Percentiles rank a stretch among this genome's conserved stretches.
Conservation (phyloP, 768 basidiomycete species). For the Tremella yokohamensis region DNA sequence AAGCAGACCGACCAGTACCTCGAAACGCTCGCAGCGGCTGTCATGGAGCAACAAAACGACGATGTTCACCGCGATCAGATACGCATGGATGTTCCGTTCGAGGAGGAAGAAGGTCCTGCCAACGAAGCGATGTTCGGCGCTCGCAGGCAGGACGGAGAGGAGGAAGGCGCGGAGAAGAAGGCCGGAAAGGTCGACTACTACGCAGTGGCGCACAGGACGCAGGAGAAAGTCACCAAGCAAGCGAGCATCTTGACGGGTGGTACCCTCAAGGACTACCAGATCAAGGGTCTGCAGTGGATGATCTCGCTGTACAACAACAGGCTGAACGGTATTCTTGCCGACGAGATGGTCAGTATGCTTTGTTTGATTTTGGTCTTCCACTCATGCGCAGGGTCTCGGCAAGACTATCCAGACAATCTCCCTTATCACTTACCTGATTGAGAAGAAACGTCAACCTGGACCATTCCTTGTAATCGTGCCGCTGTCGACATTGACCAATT, state of each 20-base stretch:
- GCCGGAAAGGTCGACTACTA: constrained; percentile 90
- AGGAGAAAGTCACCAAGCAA: constrained; percentile 68
- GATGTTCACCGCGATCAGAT: constrained; percentile 51
- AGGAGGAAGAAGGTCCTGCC: constrained; percentile 66
- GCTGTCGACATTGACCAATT: constrained; percentile 93
- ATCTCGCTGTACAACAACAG: constrained; percentile 95
- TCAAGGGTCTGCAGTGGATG: constrained; percentile 98
- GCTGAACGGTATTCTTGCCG: constrained; percentile 88
- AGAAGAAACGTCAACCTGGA: constrained; percentile 81
- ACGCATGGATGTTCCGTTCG: constrained; percentile 53
- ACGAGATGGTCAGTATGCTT: constrained; percentile 54
- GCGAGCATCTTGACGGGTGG: constrained; percentile 70
- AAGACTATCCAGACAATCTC: constrained; percentile 54
- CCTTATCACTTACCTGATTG: constrained; percentile 89
- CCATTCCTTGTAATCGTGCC: constrained; percentile 95
- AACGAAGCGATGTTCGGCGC: constrained; percentile 91
- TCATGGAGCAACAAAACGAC: constrained; percentile 85
- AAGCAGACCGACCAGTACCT: constrained; percentile 92
- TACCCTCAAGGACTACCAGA: constrained; percentile 87
- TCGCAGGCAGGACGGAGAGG: constrained; percentile 59
- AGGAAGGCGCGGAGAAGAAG: constrained; percentile 57
- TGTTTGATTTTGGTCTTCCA: neutral
- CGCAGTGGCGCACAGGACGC: constrained; percentile 85
- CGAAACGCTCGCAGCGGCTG: constrained; percentile 90
- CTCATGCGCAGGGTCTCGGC: constrained; percentile 43